Percentiles rank a stretch among this genome's conserved stretches.
Conservation (phyloP, 164 flowering plant genomes). For the Piper longum region DNA sequence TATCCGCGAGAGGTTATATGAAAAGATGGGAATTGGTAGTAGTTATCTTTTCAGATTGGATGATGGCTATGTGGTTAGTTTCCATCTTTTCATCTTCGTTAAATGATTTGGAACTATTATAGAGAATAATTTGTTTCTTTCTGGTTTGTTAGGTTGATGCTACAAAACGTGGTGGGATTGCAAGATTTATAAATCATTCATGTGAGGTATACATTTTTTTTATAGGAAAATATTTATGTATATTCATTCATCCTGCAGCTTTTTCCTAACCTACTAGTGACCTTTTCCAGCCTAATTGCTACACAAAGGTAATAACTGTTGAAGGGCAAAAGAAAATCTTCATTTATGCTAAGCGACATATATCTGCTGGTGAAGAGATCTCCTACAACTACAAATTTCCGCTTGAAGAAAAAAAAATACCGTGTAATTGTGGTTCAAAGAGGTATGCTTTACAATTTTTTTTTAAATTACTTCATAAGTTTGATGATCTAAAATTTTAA, state of each 20-base stretch:
- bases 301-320: conserved; percentile 85
- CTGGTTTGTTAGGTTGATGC: conserved; percentile 72
- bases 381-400: conserved; percentile 98
- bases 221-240: no score
- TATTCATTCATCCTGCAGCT: not conserved
- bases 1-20: conserved; percentile 84
- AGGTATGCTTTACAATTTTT: conserved; percentile 29
- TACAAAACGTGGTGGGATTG: conserved; percentile 96
- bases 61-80: conserved; percentile 96
- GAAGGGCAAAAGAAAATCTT: conserved; percentile 93
- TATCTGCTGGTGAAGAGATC: conserved; percentile 87
- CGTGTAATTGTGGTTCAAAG: conserved; percentile 86
- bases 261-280: not conserved
- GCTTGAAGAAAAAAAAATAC: conserved; percentile 90
- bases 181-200: conserved; percentile 96
- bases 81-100: not conserved
- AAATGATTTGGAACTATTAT: not conserved
- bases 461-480: not conserved
- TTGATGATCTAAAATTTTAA: no score
- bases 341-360: conserved; percentile 85
- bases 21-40: conserved; percentile 98
- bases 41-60: conserved; percentile 96
- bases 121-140: not conserved
- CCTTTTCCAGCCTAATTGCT: conserved; percentile 82
- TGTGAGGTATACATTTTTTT: conserved; percentile 54